Evolutionary conservation across 495 filamentous ascomycete species (phyloP).

Genomic region (Glutinoglossum americanum): DNA sequence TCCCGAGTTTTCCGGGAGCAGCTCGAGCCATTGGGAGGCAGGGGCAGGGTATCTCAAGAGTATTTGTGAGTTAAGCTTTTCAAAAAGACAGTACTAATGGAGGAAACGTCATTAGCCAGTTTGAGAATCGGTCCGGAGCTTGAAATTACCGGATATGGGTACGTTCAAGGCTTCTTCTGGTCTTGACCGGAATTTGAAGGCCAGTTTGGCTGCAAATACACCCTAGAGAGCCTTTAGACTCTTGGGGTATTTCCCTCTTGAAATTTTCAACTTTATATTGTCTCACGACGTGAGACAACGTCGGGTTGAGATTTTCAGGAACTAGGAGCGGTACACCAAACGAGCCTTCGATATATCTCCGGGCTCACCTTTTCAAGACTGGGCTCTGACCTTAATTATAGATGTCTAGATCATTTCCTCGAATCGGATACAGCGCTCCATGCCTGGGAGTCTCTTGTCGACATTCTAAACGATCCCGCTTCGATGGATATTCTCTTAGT

Average conservation of each 20-base stretch:
- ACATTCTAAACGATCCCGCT: constrained; percentile 38
- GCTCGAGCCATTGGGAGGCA: too few relatives aligned
- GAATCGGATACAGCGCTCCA: constrained; percentile 40
- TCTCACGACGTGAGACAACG: constrained; percentile 8
- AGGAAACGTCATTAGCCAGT: constrained; percentile 20
- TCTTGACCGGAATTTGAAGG: too few relatives aligned
- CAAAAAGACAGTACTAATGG: too few relatives aligned
- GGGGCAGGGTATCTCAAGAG: too few relatives aligned
- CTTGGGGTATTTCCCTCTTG: too few relatives aligned
- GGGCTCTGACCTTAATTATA: neutral
- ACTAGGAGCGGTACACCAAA: constrained; percentile 13
- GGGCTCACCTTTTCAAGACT: too few relatives aligned
- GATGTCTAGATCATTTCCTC: constrained; percentile 50
- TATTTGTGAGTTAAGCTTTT: too few relatives aligned
- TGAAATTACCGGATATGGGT: constrained; percentile 27
- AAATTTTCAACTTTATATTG: too few relatives aligned
- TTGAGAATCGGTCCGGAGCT: constrained; percentile 60
- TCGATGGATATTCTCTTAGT: constrained; percentile 58
- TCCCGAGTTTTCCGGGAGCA: too few relatives aligned
- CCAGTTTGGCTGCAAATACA: too few relatives aligned
- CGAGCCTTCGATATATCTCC: too few relatives aligned
- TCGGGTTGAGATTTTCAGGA: constrained; percentile 31
- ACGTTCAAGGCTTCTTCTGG: neutral
- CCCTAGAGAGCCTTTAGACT: too few relatives aligned
- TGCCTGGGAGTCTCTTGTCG: constrained; percentile 48